These are phyloP conservation scores for Clavaria fumosa DNA, from an alignment of 768 basidiomycete species.

Conservation along the genomic window DNA sequence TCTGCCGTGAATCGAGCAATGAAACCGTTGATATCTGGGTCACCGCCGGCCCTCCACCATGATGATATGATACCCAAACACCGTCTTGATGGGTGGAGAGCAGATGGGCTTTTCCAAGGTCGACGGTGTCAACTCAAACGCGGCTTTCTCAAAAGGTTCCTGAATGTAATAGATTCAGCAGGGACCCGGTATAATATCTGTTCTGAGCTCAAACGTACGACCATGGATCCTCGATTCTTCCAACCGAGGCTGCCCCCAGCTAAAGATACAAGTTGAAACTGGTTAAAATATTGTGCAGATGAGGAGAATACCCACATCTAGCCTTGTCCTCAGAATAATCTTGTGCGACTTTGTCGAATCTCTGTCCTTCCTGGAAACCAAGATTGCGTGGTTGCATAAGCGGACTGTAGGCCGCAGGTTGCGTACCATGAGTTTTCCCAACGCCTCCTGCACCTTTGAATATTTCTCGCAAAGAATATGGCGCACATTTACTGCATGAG, in stretches of 20 bases:
- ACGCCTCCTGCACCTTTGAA: slow-evolving; percentile 60
- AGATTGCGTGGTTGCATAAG: neutral
- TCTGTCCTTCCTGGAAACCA: slow-evolving; percentile 41
- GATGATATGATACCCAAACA: slow-evolving; percentile 78
- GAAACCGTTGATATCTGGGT: neutral
- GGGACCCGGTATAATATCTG: neutral
- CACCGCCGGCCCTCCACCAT: slow-evolving; percentile 76
- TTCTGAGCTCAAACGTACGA: slow-evolving; percentile 19
- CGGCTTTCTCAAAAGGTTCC: slow-evolving; percentile 80
- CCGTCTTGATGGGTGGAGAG: slow-evolving; percentile 67
- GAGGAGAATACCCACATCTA: slow-evolving; percentile 35
- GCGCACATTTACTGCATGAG: slow-evolving; percentile 71
- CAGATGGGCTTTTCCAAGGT: slow-evolving; percentile 63
- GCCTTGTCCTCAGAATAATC: slow-evolving; percentile 89
- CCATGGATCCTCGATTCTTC: slow-evolving; percentile 82
- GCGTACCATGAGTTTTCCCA: slow-evolving; percentile 62
- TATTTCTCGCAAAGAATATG: slow-evolving; percentile 86
- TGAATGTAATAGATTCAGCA: slow-evolving; percentile 6
- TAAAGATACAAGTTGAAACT: slow-evolving; percentile 15
- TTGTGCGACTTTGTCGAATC: slow-evolving; percentile 81
- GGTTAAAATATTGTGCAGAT: neutral
- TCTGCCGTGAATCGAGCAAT: neutral
- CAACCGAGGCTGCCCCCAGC: slow-evolving; percentile 79
- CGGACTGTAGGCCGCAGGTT: neutral
- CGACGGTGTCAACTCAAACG: slow-evolving; percentile 67